Base-by-base conservation (phyloP, 2,329 filamentous ascomycete genomes). In the Fusarium avenaceum region DNA sequence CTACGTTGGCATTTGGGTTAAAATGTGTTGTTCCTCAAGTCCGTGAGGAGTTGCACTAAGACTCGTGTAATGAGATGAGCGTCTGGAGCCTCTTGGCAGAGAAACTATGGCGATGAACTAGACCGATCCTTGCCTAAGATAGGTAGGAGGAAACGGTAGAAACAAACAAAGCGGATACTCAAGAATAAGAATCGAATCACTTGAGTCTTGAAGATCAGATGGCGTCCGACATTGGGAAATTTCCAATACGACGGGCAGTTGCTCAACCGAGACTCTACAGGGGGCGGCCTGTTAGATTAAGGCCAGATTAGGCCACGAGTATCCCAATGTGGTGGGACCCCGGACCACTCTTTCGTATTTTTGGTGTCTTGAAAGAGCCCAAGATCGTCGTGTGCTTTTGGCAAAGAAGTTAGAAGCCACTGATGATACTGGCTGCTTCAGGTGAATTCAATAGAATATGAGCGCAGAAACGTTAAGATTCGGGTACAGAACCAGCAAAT, bases 271-370 rank as follows among this genome's bases (percentile, higher is more conserved):
- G 10, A 30, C 28, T 35, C 28, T 56, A 35, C 69, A 70, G 57
- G 71, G 69, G 60, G 43, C 45, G 52, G 54, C 69, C 52, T 71
- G 69, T 33, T 58, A 70, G 38, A 43, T 51, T 28, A 22, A n/a
- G 44, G 47, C 59, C 65, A 62, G 49, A 67, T 72, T 73, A 58
- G 65, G 62, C 46, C 30, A 60, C 17, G 33, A 50, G 32, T 46
- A 57, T 72, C 67, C 71, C 26, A 57, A 73, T 72, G 50, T 67
- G 67, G 69, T 51, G 60, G 62, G 57, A 58, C 48, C 71, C 62
- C 53, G 65, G 42, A 30, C 51, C 42, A 42, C 40, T 43, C 17
- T 45, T 63, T 53, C 50, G 65, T 67, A 59, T 72, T 60, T 48
- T 62, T 48, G 49, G 53, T 49, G 33, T 35, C 8, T 26, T 26